Evolutionary conservation across 2,329 filamentous ascomycete species (phyloP).

Genomic region (Colletotrichum sp.): DNA sequence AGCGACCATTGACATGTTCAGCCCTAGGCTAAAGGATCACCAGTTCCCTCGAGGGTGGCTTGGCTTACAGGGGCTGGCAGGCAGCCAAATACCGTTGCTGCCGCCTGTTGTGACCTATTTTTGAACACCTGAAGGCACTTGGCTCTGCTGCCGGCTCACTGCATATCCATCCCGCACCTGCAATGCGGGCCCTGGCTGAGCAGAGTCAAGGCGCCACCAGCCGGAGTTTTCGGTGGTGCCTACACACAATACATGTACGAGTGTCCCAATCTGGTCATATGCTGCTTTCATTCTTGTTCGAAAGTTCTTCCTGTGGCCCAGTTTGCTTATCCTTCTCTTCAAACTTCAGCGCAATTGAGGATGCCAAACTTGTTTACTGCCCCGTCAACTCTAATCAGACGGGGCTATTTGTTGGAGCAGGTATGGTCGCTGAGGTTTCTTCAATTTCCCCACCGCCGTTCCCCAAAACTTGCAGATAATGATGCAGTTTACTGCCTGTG

Average conservation of each 20-base stretch:
- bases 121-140: background rate
- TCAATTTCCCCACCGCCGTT: background rate
- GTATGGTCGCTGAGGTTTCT: background rate
- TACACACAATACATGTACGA: background rate
- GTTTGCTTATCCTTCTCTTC: background rate
- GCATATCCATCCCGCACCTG: background rate
- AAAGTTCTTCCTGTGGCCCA: background rate
- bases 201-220: background rate
- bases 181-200: background rate
- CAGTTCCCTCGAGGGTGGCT: background rate
- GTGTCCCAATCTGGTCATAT: background rate
- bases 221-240: background rate
- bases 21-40: background rate
- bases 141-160: background rate
- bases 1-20: background rate
- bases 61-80: background rate
- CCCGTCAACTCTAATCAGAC: background rate
- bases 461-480: background rate
- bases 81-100: background rate
- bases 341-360: background rate
- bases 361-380: background rate
- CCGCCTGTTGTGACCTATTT: background rate
- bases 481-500: background rate
- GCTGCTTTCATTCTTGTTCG: background rate
- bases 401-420: background rate